A percentile compares a stretch with the other conserved stretches of the same genome.
Conservation (phyloP, 305 asterid genomes). For the Fraxinus latifolia region DNA sequence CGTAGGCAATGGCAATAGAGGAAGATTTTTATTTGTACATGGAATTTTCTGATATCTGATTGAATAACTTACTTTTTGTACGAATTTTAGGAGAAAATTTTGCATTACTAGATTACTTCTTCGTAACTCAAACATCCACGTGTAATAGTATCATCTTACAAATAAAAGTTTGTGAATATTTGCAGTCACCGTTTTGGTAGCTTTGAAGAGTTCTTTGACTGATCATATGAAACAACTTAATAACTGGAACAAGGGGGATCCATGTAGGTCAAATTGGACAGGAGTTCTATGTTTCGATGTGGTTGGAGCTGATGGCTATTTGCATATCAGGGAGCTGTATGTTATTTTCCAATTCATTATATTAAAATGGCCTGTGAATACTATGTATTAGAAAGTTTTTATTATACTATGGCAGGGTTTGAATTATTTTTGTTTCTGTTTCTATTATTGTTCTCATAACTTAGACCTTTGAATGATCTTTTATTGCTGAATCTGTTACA, state of each 20-base stretch:
- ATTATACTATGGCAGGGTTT: not conserved
- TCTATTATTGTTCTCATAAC: not conserved
- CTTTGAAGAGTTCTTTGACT: conserved; percentile 29
- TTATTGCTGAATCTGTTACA: not conserved
- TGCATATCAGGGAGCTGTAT: conserved; percentile 44
- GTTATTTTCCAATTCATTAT: conserved; percentile 15
- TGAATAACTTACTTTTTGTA: not conserved
- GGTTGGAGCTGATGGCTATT: conserved; percentile 30
- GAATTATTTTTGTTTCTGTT: not conserved
- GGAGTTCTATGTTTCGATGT: conserved; percentile 38
- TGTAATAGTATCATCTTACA: not conserved
- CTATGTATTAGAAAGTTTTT: not conserved
- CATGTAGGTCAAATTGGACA: conserved; percentile 47
- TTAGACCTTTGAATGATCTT: not conserved
- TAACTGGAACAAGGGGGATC: conserved; percentile 42
- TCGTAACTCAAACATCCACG: not conserved
- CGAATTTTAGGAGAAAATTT: not conserved
- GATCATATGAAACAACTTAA: conserved; percentile 33
- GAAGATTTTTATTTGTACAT: not conserved
- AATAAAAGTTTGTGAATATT: not conserved
- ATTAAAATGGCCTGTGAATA: not conserved
- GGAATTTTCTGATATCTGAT: not conserved
- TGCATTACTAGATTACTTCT: not conserved
- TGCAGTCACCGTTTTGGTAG: conserved; percentile 40
- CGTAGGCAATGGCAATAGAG: not conserved